Evolutionary conservation across 2,329 filamentous ascomycete species (phyloP), one percentile per base, ranked within the genome.

Genomic region (Tolypocladium tropicale): DNA sequence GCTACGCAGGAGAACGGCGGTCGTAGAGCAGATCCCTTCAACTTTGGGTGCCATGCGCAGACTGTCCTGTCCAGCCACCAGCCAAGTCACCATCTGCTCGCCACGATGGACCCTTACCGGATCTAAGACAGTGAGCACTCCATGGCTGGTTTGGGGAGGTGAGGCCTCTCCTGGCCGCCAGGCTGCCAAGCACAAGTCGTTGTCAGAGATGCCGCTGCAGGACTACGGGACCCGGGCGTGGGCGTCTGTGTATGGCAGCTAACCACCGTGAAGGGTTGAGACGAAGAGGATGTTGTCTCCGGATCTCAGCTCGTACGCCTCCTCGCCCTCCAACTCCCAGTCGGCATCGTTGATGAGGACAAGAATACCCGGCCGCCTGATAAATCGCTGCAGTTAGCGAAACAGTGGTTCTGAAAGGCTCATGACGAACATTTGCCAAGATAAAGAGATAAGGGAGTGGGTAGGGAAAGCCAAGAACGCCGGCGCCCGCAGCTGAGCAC

Each of bases 341-440:
- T 99, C 94, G 30, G 91, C 90, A 65, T 99, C 94, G 69, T 99
- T 99, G 71, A 99, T 95, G 56, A 99, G 79, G 32, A 96, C 93
- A 48, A 99, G 82, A 70, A 99, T 96, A 3, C 94, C 94, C 6
- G 94, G 94, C 54, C 94, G 91, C 58, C 93, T 97, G 63, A 58
- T 62, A 65, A 54, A 28, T 50, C 58, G 28, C 54, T 49, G n/a
- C n/a, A n/a, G 63, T 64, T 58, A 69, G 68, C 62, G 53, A n/a
- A 55, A 51, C 53, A n/a, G n/a, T 6, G 9, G 23, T 18, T 18
- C 10, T 28, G 14, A 50, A 21, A 5, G 14, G 18, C 16, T 16
- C 18, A 49, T 11, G 43, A 16, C 3, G 28, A 18, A 28, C 46
- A 18, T 28, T 49, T 11, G 46, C 43, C 14, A 9, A 30, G 25